Percentiles rank a stretch among this genome's conserved stretches.
These are phyloP conservation scores for Pinus albicaulis DNA, from an alignment of 75 land plant species.

Conservation along the genomic window DNA sequence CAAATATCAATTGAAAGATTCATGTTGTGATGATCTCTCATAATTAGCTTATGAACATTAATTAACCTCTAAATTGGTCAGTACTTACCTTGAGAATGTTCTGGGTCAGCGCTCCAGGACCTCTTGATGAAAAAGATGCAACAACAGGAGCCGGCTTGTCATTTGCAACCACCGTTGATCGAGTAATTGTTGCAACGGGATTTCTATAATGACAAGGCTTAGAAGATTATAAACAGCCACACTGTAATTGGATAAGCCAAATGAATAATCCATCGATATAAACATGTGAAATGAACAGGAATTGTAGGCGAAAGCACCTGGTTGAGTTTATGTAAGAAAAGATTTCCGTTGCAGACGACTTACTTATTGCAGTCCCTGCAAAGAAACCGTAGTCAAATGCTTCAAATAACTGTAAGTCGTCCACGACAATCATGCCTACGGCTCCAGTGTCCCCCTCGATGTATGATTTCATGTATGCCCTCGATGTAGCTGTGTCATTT, in stretches of 20 bases:
- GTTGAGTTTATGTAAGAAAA: constrained; percentile 58
- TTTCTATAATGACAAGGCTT: constrained; percentile 20
- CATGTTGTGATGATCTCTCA: too few species aligned
- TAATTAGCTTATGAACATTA: too few species aligned
- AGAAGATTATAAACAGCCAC: too few species aligned
- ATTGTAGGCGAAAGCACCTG: constrained; percentile 17
- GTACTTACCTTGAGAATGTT: constrained; percentile 64
- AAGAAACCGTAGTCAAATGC: constrained; percentile 26
- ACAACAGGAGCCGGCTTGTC: constrained; percentile 70
- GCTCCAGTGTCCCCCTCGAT: constrained; percentile 52
- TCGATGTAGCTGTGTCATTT: neutral
- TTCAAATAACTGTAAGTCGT: constrained; percentile 22
- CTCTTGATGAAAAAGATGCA: constrained; percentile 72
- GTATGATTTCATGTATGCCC: constrained; percentile 9
- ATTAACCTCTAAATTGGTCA: too few species aligned
- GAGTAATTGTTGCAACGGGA: constrained; percentile 58
- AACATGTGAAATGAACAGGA: neutral
- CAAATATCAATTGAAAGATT: neutral
- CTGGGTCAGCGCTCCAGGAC: constrained; percentile 45
- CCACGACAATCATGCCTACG: constrained; percentile 46
- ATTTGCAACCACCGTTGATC: constrained; percentile 21
- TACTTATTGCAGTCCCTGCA: constrained; percentile 37
- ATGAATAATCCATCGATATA: too few species aligned
- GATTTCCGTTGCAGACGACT: constrained; percentile 24
- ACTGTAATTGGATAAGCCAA: too few species aligned